Evolutionary conservation across 495 filamentous ascomycete species (phyloP).

Genomic region (Talaromyces nanjingensis): DNA sequence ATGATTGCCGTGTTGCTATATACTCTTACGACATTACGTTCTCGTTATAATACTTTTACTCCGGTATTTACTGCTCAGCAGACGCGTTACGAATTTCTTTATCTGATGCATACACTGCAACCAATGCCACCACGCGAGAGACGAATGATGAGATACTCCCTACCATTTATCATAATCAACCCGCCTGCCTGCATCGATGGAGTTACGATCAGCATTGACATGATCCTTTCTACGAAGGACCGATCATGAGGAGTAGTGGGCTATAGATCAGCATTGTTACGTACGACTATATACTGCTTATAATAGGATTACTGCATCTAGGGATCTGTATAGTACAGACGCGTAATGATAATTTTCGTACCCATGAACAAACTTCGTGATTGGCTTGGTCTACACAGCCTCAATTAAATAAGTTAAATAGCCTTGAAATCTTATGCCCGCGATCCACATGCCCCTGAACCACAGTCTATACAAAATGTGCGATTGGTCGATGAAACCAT

Average conservation of each 20-base stretch:
- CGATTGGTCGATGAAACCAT: neutral
- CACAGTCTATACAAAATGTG: neutral
- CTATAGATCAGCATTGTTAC: neutral
- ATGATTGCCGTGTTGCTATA: neutral
- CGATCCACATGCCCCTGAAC: neutral
- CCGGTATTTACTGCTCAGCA: neutral
- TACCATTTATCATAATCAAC: neutral
- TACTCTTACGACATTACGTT: neutral
- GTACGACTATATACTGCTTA: neutral
- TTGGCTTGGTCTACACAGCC: neutral
- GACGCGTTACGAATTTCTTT: conserved; percentile 1
- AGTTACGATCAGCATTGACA: conserved; percentile 1
- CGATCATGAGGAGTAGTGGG: neutral
- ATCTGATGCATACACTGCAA: neutral
- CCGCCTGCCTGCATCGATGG: neutral
- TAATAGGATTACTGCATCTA: neutral
- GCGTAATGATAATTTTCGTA: neutral
- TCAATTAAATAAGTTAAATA: neutral
- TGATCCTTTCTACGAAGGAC: neutral
- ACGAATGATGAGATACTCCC: neutral
- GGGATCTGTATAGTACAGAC: neutral
- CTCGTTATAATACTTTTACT: neutral
- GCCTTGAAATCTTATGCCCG: neutral
- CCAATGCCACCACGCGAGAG: neutral
- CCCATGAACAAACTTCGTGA: neutral